phyloP scores from a whole-genome alignment of 2,329 filamentous ascomycete species.

The Cladosporium phlei region DNA sequence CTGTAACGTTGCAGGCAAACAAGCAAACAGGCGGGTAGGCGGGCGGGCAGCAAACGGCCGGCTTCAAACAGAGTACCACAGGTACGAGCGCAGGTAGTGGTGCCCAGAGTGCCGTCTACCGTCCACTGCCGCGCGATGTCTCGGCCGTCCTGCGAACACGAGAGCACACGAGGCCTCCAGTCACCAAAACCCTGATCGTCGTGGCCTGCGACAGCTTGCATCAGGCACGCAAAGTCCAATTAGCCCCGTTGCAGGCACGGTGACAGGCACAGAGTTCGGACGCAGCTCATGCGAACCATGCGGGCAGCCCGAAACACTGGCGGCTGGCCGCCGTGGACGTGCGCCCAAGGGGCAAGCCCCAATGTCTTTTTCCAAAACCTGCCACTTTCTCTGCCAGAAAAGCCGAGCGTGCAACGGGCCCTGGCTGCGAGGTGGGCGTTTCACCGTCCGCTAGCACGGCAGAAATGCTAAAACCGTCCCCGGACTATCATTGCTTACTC shows the following conservation, averaged over 20 bases:
- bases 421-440: conserved; percentile 1
- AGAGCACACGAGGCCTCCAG: no score
- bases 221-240: conserved; percentile 9
- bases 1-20: conserved; percentile 4
- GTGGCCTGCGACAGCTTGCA: conserved; percentile 2
- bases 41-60: no score
- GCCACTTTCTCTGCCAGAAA: conserved; percentile 11
- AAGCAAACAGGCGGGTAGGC: no score
- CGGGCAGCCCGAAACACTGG: conserved; percentile 12
- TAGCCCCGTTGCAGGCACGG: background rate
- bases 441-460: background rate
- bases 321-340: conserved; percentile 4
- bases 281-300: conserved; percentile 10
- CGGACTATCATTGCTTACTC: conserved; percentile 8
- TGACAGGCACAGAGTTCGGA: conserved; percentile 13
- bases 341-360: conserved; percentile 8
- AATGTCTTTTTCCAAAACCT: conserved; percentile 5
- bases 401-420: background rate
- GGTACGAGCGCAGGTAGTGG: no score
- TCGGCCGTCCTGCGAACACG: conserved; percentile 9
- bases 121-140: no score
- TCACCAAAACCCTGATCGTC: conserved; percentile 13
- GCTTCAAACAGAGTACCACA: conserved; percentile 5
- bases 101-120: no score
- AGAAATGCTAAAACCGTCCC: conserved; percentile 2